phyloP scores from a whole-genome alignment of 257 asterid species.

The Ballota nigra region DNA sequence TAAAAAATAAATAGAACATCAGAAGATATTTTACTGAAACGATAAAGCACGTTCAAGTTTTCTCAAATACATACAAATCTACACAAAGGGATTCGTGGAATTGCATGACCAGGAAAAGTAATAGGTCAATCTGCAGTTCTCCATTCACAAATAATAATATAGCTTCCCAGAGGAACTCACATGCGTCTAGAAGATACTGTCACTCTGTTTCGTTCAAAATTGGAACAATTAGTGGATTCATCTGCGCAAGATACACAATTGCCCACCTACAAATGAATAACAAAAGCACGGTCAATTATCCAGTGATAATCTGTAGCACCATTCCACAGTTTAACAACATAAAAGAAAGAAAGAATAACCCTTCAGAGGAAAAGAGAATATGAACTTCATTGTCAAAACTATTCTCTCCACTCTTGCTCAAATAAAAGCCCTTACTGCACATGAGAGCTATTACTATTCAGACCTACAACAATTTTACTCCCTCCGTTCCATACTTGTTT shows the following conservation, averaged over 20 bases:
- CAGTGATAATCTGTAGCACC: not conserved
- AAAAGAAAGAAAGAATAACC: not conserved
- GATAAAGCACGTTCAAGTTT: slow-evolving; percentile 19
- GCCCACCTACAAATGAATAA: slow-evolving; percentile 67
- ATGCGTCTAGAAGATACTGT: slow-evolving; percentile 19
- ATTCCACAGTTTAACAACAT: not conserved
- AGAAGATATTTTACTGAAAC: slow-evolving; percentile 15
- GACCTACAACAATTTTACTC: too few species aligned
- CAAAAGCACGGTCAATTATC: slow-evolving; percentile 19
- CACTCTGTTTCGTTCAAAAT: slow-evolving; percentile 67
- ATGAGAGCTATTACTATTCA: not conserved
- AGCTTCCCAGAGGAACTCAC: slow-evolving; percentile 20
- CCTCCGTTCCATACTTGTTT: too few species aligned
- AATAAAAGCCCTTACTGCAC: not conserved
- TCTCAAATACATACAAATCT: too few species aligned
- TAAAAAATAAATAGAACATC: slow-evolving; percentile 16
- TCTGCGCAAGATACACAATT: slow-evolving; percentile 79
- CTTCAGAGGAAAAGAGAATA: not conserved
- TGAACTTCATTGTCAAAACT: not conserved
- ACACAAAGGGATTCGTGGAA: too few species aligned
- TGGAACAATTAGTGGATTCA: slow-evolving; percentile 91
- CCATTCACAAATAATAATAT: slow-evolving; percentile 18
- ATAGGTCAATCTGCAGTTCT: slow-evolving; percentile 31
- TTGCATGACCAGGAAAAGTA: too few species aligned
- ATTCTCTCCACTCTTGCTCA: not conserved